Evolutionary conservation across 495 filamentous ascomycete species (phyloP).

Genomic region (Penicillium canariense): DNA sequence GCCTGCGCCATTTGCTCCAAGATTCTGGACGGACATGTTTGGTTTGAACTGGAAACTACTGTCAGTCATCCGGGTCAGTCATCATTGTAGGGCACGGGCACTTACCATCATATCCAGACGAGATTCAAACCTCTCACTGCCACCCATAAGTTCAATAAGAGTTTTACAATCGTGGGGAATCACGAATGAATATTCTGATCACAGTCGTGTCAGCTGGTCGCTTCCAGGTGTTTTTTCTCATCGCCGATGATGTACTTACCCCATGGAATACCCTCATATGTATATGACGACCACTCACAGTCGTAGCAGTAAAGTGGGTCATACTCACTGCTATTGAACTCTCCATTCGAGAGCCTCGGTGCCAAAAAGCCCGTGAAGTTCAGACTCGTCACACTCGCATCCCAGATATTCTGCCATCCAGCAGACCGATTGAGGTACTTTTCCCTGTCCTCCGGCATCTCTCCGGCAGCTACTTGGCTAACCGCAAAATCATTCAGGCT

Average conservation of each 20-base stretch:
- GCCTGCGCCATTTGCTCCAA: constrained; percentile 35
- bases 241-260: constrained; percentile 21
- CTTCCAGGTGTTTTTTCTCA: not conserved
- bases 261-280: constrained; percentile 40
- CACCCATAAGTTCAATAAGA: constrained; percentile 58
- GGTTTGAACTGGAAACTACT: constrained; percentile 29
- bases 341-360: constrained; percentile 51
- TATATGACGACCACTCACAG: constrained; percentile 57
- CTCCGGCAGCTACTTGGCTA: constrained; percentile 59
- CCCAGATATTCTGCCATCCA: constrained; percentile 68
- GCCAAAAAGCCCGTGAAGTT: constrained; percentile 63
- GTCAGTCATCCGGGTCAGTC: not conserved
- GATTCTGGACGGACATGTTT: constrained; percentile 32
- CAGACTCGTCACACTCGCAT: constrained; percentile 47
- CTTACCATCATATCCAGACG: constrained; percentile 51
- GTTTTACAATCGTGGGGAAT: constrained; percentile 65
- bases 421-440: constrained; percentile 58
- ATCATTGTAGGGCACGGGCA: not conserved
- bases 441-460: constrained; percentile 49
- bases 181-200: constrained; percentile 58
- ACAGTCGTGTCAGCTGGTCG: not conserved
- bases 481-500: constrained; percentile 72
- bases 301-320: constrained; percentile 61
- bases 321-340: constrained; percentile 50
- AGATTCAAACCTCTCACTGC: constrained; percentile 51